Base-by-base conservation (phyloP, 495 filamentous ascomycete genomes). In the Neurospora sp. region DNA sequence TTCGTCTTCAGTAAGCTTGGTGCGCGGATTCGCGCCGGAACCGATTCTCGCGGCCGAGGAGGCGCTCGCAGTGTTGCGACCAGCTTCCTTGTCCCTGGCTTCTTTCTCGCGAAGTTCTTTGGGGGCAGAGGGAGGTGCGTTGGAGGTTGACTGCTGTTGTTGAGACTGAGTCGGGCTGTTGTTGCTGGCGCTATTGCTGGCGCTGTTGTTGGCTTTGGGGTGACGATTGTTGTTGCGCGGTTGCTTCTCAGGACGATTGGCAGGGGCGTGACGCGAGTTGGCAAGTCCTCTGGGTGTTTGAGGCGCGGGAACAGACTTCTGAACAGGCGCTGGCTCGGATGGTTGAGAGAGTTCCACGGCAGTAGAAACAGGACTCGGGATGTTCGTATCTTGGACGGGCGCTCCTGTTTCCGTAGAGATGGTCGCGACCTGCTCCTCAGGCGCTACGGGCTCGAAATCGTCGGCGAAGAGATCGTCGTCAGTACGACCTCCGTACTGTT, bases 1-100 rank as follows among this genome's bases (percentile, higher is more conserved):
- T 77, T 88, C 85, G 6, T 81, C 76, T 1, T 88, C 85, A 18
- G 86, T 87, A 8, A 86, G 85, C 75, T 88, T 88, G 10, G 81
- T 81, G 70, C 83, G 83, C 31, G 84, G 84, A 77, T 84, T 85
- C 7, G 79, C 84, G 70, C 84, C 84, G 3, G 83, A 85, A 44
- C 77, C 78, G 16, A 85, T 74, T 5, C 85, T 84, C 5, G 77
- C 69, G 22, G 81, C 77, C 6, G 76, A 79, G 7, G 73, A 72
- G 20, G 75, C 81, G 35, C 47, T 73, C 35, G 77, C 74, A 4
- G 81, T 84, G 73, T 82, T 83, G 27, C 53, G 53, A 16, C 69
- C 41, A 35, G 72, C 27, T 38, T 42, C 41, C n/a, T 70, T 20
- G 10, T 72, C 8, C 4, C 70, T 42, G 37, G 44, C 16, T 42